These are phyloP conservation scores for Setomelanomma holmii DNA, from an alignment of 2,329 filamentous ascomycete genomes.

Conservation along the genomic window DNA sequence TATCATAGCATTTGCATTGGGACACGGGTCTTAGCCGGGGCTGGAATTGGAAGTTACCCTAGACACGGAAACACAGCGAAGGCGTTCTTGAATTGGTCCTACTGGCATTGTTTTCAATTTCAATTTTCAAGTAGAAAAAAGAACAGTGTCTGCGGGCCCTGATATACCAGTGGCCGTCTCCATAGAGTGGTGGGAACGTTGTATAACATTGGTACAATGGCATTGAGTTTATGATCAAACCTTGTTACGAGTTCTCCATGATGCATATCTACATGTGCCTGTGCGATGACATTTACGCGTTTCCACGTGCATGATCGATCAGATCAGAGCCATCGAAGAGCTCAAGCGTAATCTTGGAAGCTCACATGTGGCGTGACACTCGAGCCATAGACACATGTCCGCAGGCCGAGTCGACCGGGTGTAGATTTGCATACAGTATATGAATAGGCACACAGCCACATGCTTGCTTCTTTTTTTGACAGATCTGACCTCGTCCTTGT, in stretches of 20 bases:
- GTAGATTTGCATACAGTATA: background rate
- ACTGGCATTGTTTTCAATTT: background rate
- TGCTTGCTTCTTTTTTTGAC: too few relatives aligned
- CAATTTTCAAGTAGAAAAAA: background rate
- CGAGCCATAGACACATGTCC: background rate
- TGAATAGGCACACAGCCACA: too few relatives aligned
- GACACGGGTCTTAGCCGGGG: background rate
- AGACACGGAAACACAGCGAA: constrained; percentile 7
- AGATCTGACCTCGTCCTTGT: too few relatives aligned
- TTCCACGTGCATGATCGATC: too few relatives aligned
- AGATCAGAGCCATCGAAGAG: too few relatives aligned
- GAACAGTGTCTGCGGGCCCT: background rate
- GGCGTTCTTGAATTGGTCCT: constrained; percentile 2
- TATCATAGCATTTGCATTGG: constrained; percentile 25
- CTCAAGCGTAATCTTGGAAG: too few relatives aligned
- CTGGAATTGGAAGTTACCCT: background rate
- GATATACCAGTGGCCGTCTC: background rate
- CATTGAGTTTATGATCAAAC: background rate
- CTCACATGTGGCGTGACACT: constrained; percentile 1
- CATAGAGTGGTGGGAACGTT: background rate
- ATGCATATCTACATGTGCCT: background rate
- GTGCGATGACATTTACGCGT: too few relatives aligned
- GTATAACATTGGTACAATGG: background rate
- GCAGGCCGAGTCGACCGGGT: constrained; percentile 1
- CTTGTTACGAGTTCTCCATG: too few relatives aligned